Evolutionary conservation across 345 rosid species (phyloP), one percentile per base, ranked within the genome.

Genomic region (Streptanthus diversifolius): DNA sequence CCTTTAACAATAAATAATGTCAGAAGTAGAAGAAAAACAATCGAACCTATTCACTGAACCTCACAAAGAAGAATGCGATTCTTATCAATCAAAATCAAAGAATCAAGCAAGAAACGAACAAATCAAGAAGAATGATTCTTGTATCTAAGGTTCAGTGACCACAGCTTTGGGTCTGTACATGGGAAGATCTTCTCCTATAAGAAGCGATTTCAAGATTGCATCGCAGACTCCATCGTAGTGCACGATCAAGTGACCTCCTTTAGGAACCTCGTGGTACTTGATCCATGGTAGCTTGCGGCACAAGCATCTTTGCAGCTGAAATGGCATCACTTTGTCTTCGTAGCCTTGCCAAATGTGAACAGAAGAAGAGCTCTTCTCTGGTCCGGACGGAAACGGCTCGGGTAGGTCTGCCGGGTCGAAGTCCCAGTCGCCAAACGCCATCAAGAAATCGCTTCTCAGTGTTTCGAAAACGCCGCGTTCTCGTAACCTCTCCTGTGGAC

Each of bases 271-370:
- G 33, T 93, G 98, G 29, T 93, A 89, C 66, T 47, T 83, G 60
- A 91, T 85, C 97, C 98, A 93, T 1, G 92, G 87, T 22, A 91
- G 63, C 79, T 83, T 86, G 40, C 30, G 63, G 3, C 88, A 79
- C 45, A 91, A 78, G 72, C 62, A 86, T 49, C 97, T 78, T 59
- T 88, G 96, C 24, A 91, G 84, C 75, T 93, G 87, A 73, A 64
- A 80, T 1, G 98, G 92, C 41, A 93, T 92, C 14, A 93, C 88
- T 80, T 84, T 93, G 74, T 93, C 98, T 77, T 89, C 90, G 14
- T 66, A 68, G 21, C 98, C 98, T 80, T 90, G 95, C 97, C 97
- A 93, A 58, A 90, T 84, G 56, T 93, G 92, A 73, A 90, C 90
- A 17, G 81, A 77, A 52, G 80, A 66, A 58, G 63, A 57, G 14